Evolutionary conservation across 2,329 filamentous ascomycete species (phyloP), one percentile per base, ranked within the genome.

Genomic region (Trichophyton benhamiae): DNA sequence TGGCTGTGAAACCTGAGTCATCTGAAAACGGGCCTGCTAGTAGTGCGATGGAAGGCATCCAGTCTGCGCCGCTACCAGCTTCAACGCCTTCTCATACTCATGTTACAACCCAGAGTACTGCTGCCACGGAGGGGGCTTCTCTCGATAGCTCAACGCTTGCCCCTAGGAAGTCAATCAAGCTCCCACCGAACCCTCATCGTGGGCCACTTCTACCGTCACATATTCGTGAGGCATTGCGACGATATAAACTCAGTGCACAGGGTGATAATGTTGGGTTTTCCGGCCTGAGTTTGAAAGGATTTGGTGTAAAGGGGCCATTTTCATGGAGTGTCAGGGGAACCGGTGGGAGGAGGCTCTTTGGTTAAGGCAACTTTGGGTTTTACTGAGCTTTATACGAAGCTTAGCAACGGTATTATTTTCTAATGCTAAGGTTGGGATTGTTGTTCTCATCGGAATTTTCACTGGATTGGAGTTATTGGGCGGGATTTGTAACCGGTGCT

Each of bases 221-320:
- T 67, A 66, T 80, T n/a, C 74, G 78, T 48, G 78, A 80, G 65
- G 78, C 78, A 2, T 65, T 79, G 22, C 72, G 78, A 58, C 72
- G 78, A 57, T 77, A 77, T 62, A 79, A 77, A 66, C 74, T 75
- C n/a, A 75, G 78, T 63, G 73, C 76, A 3, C 78, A 80, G 64
- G 76, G 77, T 38, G 77, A 75, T 5, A 76, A 76, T 15, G 77
- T 78, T 3, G 78, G 78, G 1, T 77, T 78, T 63, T 74, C 75
- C 0, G 77, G 77, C 4, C 64, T 77, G 63, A 80, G 78, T 68
- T 70, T 78, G 68, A 74, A 73, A 30, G 74, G 76, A 57, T 63
- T 78, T 52, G 77, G 75, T 20, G 72, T 76, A 9, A 72, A 72
- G 58, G 78, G 77, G 22, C 69, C 75, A 9, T 72, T 72, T 46